Percentiles rank a stretch among this genome's conserved stretches.
Evolutionary conservation across 73 alveolate genomes (phyloP).

Genomic region (Paramecium primaurelia): DNA sequence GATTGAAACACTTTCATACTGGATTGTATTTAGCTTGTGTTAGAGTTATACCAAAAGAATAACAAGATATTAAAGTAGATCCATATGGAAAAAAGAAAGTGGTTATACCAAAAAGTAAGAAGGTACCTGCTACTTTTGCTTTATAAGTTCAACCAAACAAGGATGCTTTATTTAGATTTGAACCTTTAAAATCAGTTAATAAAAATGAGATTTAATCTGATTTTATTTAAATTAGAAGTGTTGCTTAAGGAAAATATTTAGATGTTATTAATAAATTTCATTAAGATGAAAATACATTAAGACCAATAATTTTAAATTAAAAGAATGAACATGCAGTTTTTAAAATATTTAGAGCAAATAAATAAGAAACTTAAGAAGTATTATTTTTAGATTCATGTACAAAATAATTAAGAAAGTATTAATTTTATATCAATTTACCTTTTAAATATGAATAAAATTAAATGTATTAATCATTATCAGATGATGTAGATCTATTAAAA

Average conservation of each 20-base stretch:
- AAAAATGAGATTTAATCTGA: conserved; percentile 5
- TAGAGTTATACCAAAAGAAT: neutral
- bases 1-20: conserved; percentile 55
- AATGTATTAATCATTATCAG: neutral
- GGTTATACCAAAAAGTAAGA: neutral
- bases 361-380: neutral
- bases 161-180: neutral
- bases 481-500: neutral
- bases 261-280: neutral
- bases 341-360: conserved; percentile 16
- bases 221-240: conserved; percentile 29
- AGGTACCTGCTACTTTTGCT: conserved; percentile 18
- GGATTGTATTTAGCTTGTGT: conserved; percentile 48
- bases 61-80: neutral
- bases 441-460: neutral
- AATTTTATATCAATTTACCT: neutral
- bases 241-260: neutral
- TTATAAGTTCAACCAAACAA: neutral
- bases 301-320: neutral
- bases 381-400: conserved; percentile 23
- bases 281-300: neutral
- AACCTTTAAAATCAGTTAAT: neutral
- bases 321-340: conserved; percentile 50
- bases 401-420: neutral
- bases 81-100: neutral